These are phyloP conservation scores for Protomyces macrosporus DNA, from an alignment of 1,139 yeast genomes.

Conservation along the genomic window DNA sequence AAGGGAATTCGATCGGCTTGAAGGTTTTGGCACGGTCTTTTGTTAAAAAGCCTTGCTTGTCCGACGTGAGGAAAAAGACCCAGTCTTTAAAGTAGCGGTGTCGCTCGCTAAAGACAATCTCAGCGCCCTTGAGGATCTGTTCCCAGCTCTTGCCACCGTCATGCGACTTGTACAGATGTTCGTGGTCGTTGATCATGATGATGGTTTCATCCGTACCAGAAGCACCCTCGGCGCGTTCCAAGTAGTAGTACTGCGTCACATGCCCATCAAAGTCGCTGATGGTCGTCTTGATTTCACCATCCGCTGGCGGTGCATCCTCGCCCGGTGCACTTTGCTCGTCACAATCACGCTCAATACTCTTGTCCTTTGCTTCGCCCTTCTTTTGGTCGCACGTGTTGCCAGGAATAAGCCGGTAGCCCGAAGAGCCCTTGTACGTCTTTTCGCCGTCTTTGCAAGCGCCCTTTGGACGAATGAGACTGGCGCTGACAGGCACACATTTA, in stretches of 20 bases:
- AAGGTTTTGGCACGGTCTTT: slow-evolving; percentile 58
- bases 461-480: slow-evolving; percentile 28
- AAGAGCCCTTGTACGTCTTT: slow-evolving; percentile 36
- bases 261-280: slow-evolving; percentile 42
- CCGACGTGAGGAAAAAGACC: slow-evolving; percentile 55
- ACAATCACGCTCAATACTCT: slow-evolving; percentile 32
- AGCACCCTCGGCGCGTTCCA: slow-evolving; percentile 43
- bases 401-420: slow-evolving; percentile 43
- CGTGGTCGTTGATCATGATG: slow-evolving; percentile 53
- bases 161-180: slow-evolving; percentile 58
- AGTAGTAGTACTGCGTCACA: slow-evolving; percentile 54
- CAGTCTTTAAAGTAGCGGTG: slow-evolving; percentile 62
- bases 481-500: slow-evolving; percentile 53
- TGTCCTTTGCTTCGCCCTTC: slow-evolving; percentile 33
- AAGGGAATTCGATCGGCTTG: slow-evolving; percentile 47
- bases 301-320: slow-evolving; percentile 25
- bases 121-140: slow-evolving; percentile 46
- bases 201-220: slow-evolving; percentile 61
- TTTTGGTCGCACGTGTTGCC: slow-evolving; percentile 48
- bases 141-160: slow-evolving; percentile 69
- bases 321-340: not conserved
- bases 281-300: slow-evolving; percentile 34
- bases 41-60: slow-evolving; percentile 53
- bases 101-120: slow-evolving; percentile 51
- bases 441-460: slow-evolving; percentile 37